Conservation (phyloP, 1,139 yeast species). For the Zygoascus meyerae region DNA sequence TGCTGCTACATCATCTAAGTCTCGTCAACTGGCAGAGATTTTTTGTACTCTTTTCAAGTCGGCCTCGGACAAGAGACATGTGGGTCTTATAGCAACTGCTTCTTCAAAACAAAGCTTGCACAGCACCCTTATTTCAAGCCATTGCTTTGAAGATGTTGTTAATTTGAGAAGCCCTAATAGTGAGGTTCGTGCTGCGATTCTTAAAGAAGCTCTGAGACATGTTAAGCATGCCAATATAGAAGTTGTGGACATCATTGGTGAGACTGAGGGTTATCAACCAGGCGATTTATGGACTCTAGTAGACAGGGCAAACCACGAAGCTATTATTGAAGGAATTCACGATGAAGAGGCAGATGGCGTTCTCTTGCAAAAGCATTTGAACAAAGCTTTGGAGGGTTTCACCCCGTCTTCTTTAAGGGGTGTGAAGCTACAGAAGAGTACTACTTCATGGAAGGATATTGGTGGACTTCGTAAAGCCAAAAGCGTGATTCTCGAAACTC, state of each 20-base stretch:
- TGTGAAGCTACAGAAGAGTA: slow-evolving; percentile 73
- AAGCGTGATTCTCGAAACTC: slow-evolving; percentile 67
- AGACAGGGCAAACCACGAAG: slow-evolving; percentile 66
- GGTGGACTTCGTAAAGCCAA: slow-evolving; percentile 85
- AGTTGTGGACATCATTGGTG: slow-evolving; percentile 61
- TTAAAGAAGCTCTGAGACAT: slow-evolving; percentile 39
- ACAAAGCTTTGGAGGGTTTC: slow-evolving; percentile 57
- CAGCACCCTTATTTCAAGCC: slow-evolving; percentile 56
- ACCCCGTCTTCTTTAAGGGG: slow-evolving; percentile 83
- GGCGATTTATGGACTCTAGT: slow-evolving; percentile 67
- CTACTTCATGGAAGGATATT: slow-evolving; percentile 76
- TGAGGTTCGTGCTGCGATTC: slow-evolving; percentile 47
- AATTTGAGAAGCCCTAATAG: slow-evolving; percentile 68
- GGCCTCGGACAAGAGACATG: slow-evolving; percentile 40
- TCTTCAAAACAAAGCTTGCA: slow-evolving; percentile 63
- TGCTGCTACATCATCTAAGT: slow-evolving; percentile 45
- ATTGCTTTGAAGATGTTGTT: slow-evolving; percentile 60
- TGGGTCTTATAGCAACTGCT: slow-evolving; percentile 53
- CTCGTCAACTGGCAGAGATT: slow-evolving; percentile 53
- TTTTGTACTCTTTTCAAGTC: slow-evolving; percentile 38
- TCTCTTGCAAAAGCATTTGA: slow-evolving; percentile 38
- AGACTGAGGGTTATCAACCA: slow-evolving; percentile 87
- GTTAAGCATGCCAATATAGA: slow-evolving; percentile 42
- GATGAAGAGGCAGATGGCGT: slow-evolving; percentile 12
- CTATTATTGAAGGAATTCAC: slow-evolving; percentile 21